Percentiles rank a stretch among this genome's conserved stretches.
These are phyloP conservation scores for Populus nigra DNA, from an alignment of 345 rosid genomes.

Conservation along the genomic window DNA sequence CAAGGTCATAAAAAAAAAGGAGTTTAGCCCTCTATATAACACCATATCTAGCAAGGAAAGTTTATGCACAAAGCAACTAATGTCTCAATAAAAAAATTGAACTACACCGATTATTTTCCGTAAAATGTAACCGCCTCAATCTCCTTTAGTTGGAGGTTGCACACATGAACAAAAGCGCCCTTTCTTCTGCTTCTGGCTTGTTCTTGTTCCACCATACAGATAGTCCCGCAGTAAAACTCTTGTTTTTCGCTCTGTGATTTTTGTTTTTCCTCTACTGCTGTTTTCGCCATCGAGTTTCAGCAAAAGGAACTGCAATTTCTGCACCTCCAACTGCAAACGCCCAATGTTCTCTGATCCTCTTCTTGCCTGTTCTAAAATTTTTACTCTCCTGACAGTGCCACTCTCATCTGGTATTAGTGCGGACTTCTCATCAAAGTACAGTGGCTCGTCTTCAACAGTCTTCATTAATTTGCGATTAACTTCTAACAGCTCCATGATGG, in stretches of 20 bases:
- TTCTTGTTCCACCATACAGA: conserved; percentile 60
- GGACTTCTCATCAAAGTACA: conserved; percentile 46
- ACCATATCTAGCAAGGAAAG: conserved; percentile 12
- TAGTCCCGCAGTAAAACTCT: conserved; percentile 78
- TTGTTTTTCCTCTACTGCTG: conserved; percentile 49
- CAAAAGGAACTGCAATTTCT: conserved; percentile 73
- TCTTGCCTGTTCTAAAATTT: conserved; percentile 70
- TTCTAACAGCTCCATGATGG: conserved; percentile 57
- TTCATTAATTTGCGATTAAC: conserved; percentile 54
- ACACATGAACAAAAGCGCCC: conserved; percentile 70
- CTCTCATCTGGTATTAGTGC: conserved; percentile 43
- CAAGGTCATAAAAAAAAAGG: neutral
- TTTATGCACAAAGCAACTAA: conserved; percentile 33
- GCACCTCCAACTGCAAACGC: conserved; percentile 83
- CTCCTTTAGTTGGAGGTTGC: conserved; percentile 61
- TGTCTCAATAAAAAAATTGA: neutral
- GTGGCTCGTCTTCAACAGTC: conserved; percentile 46
- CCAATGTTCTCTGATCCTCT: conserved; percentile 84
- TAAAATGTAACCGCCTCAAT: conserved; percentile 31
- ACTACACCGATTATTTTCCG: conserved; percentile 16
- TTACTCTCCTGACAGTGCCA: conserved; percentile 42
- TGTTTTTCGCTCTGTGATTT: conserved; percentile 45
- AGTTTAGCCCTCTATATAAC: conserved; percentile 12
- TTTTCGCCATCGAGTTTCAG: conserved; percentile 66
- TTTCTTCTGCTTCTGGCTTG: conserved; percentile 46